Evolutionary conservation across 441 rosid genomes (phyloP), one percentile per base, ranked within the genome.

Genomic region (Adansonia grandidieri): DNA sequence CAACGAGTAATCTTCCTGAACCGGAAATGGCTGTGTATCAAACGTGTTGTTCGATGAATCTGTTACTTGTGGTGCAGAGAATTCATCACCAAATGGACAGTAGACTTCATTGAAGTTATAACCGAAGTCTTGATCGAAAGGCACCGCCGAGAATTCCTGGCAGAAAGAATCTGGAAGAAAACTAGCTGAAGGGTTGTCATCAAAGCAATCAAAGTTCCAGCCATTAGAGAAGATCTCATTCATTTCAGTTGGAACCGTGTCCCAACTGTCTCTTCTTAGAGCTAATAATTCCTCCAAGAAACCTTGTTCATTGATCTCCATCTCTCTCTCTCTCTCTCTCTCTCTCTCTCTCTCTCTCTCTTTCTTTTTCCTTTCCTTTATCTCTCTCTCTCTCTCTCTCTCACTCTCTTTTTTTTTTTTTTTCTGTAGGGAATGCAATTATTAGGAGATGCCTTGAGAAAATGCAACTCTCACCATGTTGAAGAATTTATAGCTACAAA

Each of bases 31-130:
- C 1, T 86, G 85, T 9, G 88, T 83, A 50, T 77, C 87, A 44
- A 84, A 83, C 0, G 82, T 82, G 80, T 78, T 85, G 19, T 80
- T 81, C 2, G 90, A 83, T 50, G 91, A 88, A 77, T 90, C 89
- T 2, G 88, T 82, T 17, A 87, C 68, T 53, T 87, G 88, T 2
- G 84, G 83, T 6, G 82, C 82, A 5, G 82, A 73, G 67, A 82
- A 81, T 37, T 82, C 87, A n/a, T 87, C 83, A 19, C 60, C 80
- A 19, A 86, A 82, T 15, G 84, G 85, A 75, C 68, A 74, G 51
- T 75, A 81, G 76, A 81, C 80, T 48, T 75, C 85, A 67, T 82
- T 85, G 82, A 85, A 82, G 78, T 58, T 71, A 82, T 77, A 80
- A 81, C 40, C 77, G 80, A 83, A 80, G 68, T 77, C 80, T 63